Evolutionary conservation across 1,284 basidiomycete genomes (phyloP), one percentile per base, ranked within the genome.

Genomic region (Puccinia polysora): DNA sequence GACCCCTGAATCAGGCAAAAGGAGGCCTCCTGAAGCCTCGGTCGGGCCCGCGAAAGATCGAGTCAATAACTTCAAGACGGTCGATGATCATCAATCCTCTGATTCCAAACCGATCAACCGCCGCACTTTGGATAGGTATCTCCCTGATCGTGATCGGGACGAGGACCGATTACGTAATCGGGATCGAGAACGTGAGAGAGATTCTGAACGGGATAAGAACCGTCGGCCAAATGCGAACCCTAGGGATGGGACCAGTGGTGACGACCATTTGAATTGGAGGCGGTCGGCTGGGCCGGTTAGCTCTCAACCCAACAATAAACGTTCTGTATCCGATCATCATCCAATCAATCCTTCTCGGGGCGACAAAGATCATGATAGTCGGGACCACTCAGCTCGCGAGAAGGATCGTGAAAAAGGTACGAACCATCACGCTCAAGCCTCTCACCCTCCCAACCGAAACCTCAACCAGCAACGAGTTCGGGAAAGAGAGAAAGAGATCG

Each of bases 251-350:
- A 15, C 47, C 25, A 38, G 36, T 23, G 60, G 52, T 28, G 56
- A 72, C 28, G 55, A 70, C 8, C 58, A 60, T 18, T 36, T 59
- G 49, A 58, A 70, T 34, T 70, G 67, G 67, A 58, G 67, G 40
- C 47, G 67, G 32, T 25, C 67, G 56, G 56, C 14, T 38, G 38
- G 10, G 36, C 58, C 38, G 55, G 34, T 8, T 34, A 36, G 6
- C 62, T 28, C 20, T 30, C 45, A 6, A 45, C n/a, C n/a, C 38
- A 67, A 67, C 40, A 55, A 68, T 30, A 68, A 68, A 25, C 52
- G 55, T 2, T 25, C 38, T 20, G n/a, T 36, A 30, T 58, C 65
- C 25, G 53, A 68, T 45, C 38, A 68, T 32, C 65, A 68, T 30
- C 7, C 52, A 6, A 45, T 5, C 36, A 58, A 68, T 49, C 36